These are phyloP conservation scores for Alternaria sp. DNA, from an alignment of 2,329 filamentous ascomycete genomes.

Conservation along the genomic window DNA sequence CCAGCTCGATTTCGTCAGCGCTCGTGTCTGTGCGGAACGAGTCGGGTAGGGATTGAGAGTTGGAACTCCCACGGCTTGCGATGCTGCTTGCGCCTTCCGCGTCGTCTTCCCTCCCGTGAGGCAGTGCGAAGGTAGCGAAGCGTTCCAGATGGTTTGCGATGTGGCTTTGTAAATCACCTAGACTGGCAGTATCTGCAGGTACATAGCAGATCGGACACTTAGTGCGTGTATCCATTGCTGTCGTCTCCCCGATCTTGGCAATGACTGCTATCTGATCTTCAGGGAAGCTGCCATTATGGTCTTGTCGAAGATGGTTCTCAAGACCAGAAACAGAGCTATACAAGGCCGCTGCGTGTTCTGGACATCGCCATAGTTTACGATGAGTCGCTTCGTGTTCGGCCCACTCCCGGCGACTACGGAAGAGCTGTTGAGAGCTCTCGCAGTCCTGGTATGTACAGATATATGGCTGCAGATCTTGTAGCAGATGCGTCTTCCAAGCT, in stretches of 20 bases:
- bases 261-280: slow-evolving; percentile 40
- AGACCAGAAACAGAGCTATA: slow-evolving; percentile 35
- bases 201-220: slow-evolving; percentile 46
- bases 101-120: slow-evolving; percentile 39
- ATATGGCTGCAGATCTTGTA: slow-evolving; percentile 51
- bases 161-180: slow-evolving; percentile 43
- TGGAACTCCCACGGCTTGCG: slow-evolving; percentile 39
- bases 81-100: slow-evolving; percentile 41
- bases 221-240: slow-evolving; percentile 39
- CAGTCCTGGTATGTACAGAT: slow-evolving; percentile 48
- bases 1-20: not conserved
- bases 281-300: slow-evolving; percentile 41
- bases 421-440: slow-evolving; percentile 37
- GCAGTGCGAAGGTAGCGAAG: slow-evolving; percentile 46
- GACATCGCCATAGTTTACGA: slow-evolving; percentile 49
- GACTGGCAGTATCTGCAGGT: slow-evolving; percentile 30
- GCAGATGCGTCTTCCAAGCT: slow-evolving; percentile 47
- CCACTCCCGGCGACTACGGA: slow-evolving; percentile 50
- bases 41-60: slow-evolving; percentile 27
- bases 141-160: slow-evolving; percentile 50
- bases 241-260: slow-evolving; percentile 44
- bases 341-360: slow-evolving; percentile 42
- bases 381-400: slow-evolving; percentile 49
- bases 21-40: slow-evolving; percentile 26
- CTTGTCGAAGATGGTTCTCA: slow-evolving; percentile 40